Evolutionary conservation across 2,329 filamentous ascomycete genomes (phyloP).

Genomic region (Exophiala viscosa): DNA sequence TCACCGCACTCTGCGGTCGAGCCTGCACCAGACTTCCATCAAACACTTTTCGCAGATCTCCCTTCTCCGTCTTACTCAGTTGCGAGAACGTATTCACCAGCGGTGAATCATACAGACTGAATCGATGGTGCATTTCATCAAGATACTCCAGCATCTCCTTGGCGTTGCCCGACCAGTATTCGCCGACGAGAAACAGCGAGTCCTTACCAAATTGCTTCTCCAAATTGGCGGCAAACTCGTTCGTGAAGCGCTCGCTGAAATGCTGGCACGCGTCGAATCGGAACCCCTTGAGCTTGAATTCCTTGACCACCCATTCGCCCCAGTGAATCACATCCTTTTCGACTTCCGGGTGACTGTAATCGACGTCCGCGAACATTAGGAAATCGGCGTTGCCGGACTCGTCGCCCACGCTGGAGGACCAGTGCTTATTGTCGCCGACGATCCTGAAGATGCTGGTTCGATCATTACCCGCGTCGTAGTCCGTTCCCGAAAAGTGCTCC

Average conservation of each 20-base stretch:
- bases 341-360: slow-evolving; percentile 63
- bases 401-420: slow-evolving; percentile 59
- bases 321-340: slow-evolving; percentile 61
- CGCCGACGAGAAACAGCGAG: slow-evolving; percentile 63
- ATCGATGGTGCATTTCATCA: slow-evolving; percentile 55
- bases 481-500: slow-evolving; percentile 65
- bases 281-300: slow-evolving; percentile 62
- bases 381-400: slow-evolving; percentile 63
- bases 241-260: slow-evolving; percentile 64
- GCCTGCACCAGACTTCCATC: slow-evolving; percentile 56
- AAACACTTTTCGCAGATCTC: slow-evolving; percentile 63
- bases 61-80: slow-evolving; percentile 54
- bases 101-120: slow-evolving; percentile 64
- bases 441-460: slow-evolving; percentile 62
- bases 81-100: slow-evolving; percentile 65
- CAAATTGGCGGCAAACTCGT: slow-evolving; percentile 59
- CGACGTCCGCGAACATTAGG: slow-evolving; percentile 66
- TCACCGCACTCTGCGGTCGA: slow-evolving; percentile 57
- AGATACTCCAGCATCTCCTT: slow-evolving; percentile 50
- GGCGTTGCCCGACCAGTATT: slow-evolving; percentile 64
- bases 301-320: slow-evolving; percentile 63
- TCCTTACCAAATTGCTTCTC: slow-evolving; percentile 47
- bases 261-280: slow-evolving; percentile 71
- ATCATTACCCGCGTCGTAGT: slow-evolving; percentile 58
- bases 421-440: slow-evolving; percentile 58